Conservation (phyloP, 176 grass and related monocot species). For the Ampelocalamus luodianensis region DNA sequence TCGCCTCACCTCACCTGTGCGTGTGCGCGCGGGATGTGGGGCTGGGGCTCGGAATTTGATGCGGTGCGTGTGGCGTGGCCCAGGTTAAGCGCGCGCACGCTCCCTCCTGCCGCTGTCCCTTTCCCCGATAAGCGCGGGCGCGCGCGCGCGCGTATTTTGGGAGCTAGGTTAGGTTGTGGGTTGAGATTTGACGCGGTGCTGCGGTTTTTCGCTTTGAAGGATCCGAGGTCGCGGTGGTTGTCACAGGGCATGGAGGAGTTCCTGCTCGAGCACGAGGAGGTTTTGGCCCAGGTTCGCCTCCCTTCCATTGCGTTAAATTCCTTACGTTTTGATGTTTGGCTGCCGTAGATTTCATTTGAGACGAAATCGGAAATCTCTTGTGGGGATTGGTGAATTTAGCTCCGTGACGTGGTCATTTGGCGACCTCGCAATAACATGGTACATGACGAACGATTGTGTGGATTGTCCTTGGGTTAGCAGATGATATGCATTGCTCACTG, state of each 20-base stretch:
- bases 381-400: not conserved
- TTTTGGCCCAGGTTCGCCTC: slow-evolving; percentile 48
- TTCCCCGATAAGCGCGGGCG: not conserved
- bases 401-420: not conserved
- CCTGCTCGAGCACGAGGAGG: slow-evolving; percentile 61
- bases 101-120: too few relatives aligned
- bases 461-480: not conserved
- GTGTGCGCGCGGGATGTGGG: not conserved
- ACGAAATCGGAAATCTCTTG: not conserved
- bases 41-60: not conserved
- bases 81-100: too few relatives aligned
- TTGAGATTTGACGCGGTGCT: slow-evolving; percentile 1
- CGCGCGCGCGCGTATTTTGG: not conserved
- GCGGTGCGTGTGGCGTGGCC: not conserved
- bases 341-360: not conserved
- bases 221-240: slow-evolving; percentile 35
- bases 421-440: not conserved
- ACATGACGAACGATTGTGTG: not conserved
- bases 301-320: not conserved
- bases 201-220: slow-evolving; percentile 15
- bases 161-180: not conserved
- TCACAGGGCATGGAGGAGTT: slow-evolving; percentile 56
- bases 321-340: not conserved
- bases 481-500: not conserved
- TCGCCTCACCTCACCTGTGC: not conserved